phyloP scores from a whole-genome alignment of 2,329 filamentous ascomycete genomes.

The Alternaria panax region DNA sequence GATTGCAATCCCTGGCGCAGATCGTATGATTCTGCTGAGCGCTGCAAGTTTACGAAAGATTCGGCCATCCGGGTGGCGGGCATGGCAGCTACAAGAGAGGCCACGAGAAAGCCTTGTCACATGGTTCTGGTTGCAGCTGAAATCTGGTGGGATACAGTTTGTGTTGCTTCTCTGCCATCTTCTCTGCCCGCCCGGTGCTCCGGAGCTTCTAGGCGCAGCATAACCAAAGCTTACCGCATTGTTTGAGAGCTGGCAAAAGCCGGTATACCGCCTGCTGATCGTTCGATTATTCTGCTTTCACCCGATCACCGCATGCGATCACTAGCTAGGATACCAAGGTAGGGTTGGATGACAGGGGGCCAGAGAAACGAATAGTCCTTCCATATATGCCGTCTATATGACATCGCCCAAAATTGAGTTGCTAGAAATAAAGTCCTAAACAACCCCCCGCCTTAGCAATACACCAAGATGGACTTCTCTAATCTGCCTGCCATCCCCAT shows the following conservation, averaged over 20 bases:
- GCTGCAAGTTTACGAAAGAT: not conserved
- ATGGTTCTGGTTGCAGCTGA: constrained; percentile 2
- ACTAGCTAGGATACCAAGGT: constrained; percentile 4
- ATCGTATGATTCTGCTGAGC: constrained; percentile 1
- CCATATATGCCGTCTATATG: not conserved
- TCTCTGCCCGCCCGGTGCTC: not conserved
- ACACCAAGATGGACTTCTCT: constrained; percentile 8
- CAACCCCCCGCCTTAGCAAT: not conserved
- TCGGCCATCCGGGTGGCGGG: not conserved
- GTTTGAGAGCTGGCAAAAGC: constrained; percentile 5
- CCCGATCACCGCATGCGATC: not conserved
- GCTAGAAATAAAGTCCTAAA: not conserved
- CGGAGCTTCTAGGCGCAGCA: constrained; percentile 9
- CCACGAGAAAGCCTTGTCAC: not conserved
- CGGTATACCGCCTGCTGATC: constrained; percentile 10
- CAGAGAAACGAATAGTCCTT: constrained; percentile 11
- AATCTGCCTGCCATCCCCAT: constrained; percentile 5
- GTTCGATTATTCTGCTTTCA: constrained; percentile 11
- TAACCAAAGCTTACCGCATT: constrained; percentile 11
- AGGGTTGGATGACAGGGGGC: constrained; percentile 4
- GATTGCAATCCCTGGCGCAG: not conserved
- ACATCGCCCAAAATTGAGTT: not conserved
- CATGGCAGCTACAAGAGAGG: constrained; percentile 4
- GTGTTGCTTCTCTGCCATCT: not conserved
- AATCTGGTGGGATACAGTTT: not conserved